These are phyloP conservation scores for Nothomitra cinnamomea DNA, from an alignment of 2,329 filamentous ascomycete species.

Conservation along the genomic window DNA sequence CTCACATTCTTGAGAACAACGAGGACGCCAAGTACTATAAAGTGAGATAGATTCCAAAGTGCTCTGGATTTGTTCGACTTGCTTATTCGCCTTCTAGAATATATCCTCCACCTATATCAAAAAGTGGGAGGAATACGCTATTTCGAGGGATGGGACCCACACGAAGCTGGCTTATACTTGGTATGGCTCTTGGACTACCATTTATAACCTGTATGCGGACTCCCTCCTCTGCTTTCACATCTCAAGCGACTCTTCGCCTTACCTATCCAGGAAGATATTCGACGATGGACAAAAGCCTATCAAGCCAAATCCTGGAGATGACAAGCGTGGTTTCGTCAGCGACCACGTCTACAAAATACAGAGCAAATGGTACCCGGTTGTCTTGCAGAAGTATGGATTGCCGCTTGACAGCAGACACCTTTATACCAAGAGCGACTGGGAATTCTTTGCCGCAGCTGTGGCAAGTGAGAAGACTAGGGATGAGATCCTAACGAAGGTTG, in stretches of 20 bases:
- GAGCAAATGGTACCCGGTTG: constrained; percentile 62
- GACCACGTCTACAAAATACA: constrained; percentile 61
- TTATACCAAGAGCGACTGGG: constrained; percentile 83
- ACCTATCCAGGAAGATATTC: constrained; percentile 2
- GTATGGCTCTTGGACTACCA: constrained; percentile 65
- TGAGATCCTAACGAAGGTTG: constrained; percentile 57
- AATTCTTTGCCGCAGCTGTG: constrained; percentile 74
- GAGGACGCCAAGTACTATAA: constrained; percentile 42
- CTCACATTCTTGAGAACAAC: constrained; percentile 40
- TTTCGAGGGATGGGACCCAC: constrained; percentile 52
- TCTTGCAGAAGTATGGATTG: constrained; percentile 66
- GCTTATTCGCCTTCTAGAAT: constrained; percentile 20
- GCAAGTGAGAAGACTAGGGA: constrained; percentile 48
- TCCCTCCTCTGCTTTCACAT: constrained; percentile 63
- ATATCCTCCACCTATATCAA: constrained; percentile 50
- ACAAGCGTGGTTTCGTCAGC: constrained; percentile 44
- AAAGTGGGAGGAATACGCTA: constrained; percentile 54
- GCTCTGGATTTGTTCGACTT: neutral
- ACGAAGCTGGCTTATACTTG: constrained; percentile 67
- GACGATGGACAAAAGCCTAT: constrained; percentile 17
- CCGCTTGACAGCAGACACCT: constrained; percentile 69
- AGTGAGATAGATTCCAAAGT: constrained; percentile 15
- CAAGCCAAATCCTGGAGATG: constrained; percentile 6
- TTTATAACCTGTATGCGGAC: constrained; percentile 77
- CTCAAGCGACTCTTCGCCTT: constrained; percentile 7